Conservation (phyloP, 495 filamentous ascomycete species). For the Penicillium lividum region DNA sequence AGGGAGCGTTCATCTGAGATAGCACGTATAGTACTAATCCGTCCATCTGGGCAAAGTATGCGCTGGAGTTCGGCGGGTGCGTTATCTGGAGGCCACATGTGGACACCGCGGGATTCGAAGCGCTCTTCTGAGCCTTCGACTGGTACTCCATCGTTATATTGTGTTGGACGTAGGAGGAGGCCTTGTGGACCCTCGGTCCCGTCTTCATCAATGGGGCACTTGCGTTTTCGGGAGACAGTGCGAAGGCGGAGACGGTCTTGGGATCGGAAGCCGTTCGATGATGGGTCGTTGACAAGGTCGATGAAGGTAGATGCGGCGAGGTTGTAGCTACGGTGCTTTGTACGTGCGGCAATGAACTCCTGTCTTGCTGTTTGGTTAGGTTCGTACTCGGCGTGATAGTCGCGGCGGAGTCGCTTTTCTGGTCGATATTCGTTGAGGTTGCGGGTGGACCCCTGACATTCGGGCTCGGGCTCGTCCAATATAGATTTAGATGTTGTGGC, state of each 20-base stretch:
- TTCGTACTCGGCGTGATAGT: slow-evolving; percentile 51
- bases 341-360: slow-evolving; percentile 58
- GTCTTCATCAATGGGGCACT: slow-evolving; percentile 40
- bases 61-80: slow-evolving; percentile 48
- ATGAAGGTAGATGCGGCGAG: slow-evolving; percentile 59
- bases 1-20: slow-evolving; percentile 62
- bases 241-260: slow-evolving; percentile 55
- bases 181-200: slow-evolving; percentile 35
- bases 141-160: slow-evolving; percentile 26
- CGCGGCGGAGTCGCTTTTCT: slow-evolving; percentile 39
- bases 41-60: slow-evolving; percentile 58
- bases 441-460: slow-evolving; percentile 26
- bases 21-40: slow-evolving; percentile 49
- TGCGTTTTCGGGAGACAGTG: slow-evolving; percentile 47
- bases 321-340: slow-evolving; percentile 61
- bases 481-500: slow-evolving; percentile 3
- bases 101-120: slow-evolving; percentile 52
- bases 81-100: slow-evolving; percentile 61
- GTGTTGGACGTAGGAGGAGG: slow-evolving; percentile 38
- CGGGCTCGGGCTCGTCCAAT: neutral
- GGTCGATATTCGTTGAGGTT: slow-evolving; percentile 37
- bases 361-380: slow-evolving; percentile 38
- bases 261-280: slow-evolving; percentile 33
- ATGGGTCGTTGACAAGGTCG: slow-evolving; percentile 65
- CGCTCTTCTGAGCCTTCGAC: slow-evolving; percentile 43